Conservation (phyloP, 179 eudicot genomes). For the Drosera spatulata region DNA sequence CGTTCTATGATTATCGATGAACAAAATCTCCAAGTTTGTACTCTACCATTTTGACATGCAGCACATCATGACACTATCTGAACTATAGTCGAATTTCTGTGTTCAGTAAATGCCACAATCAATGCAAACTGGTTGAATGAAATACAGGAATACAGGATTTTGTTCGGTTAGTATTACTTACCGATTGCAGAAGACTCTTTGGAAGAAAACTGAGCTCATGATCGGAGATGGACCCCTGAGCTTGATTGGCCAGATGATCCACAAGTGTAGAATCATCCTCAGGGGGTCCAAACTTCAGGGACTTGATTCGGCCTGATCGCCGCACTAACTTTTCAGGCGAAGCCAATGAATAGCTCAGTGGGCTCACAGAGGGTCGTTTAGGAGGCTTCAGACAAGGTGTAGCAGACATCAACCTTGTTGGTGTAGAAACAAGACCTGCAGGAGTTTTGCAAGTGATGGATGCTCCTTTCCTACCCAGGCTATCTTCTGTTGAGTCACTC, state of each 20-base stretch:
- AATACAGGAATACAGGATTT: no score
- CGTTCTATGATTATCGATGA: no score
- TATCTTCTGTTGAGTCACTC: not conserved
- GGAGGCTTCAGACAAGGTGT: conserved; percentile 44
- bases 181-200: conserved; percentile 47
- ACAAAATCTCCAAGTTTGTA: no score
- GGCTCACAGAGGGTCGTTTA: conserved; percentile 45
- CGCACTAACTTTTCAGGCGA: conserved; percentile 34
- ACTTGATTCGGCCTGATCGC: conserved; percentile 38
- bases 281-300: conserved; percentile 49
- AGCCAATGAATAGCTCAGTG: conserved; percentile 23
- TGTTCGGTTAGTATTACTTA: conserved; percentile 17
- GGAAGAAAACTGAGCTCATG: conserved; percentile 55
- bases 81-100: no score
- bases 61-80: no score
- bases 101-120: no score
- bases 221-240: conserved; percentile 14
- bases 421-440: conserved; percentile 29
- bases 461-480: conserved; percentile 2
- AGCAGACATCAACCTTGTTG: conserved; percentile 41
- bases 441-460: conserved; percentile 27
- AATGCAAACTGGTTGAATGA: no score
- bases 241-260: conserved; percentile 18
- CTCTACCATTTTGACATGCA: no score
- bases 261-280: conserved; percentile 14